phyloP scores from a whole-genome alignment of 768 basidiomycete genomes.

The Ramaria sp. region DNA sequence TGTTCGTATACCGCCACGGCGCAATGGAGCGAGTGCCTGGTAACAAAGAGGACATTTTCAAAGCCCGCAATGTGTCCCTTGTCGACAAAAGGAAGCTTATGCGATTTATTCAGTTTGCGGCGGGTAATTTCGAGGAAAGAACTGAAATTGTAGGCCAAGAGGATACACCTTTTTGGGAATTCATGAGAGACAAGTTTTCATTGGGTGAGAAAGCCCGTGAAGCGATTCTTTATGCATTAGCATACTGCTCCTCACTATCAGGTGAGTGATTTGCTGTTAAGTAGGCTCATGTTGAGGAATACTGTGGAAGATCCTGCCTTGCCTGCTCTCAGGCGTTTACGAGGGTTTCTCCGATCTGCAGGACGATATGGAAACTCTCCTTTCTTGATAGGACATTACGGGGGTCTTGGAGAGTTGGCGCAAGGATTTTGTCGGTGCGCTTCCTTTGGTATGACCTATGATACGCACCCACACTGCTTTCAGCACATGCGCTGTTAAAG shows the following conservation, averaged over 20 bases:
- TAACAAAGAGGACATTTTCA: slow-evolving; percentile 91
- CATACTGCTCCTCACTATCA: slow-evolving; percentile 36
- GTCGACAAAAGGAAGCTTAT: slow-evolving; percentile 85
- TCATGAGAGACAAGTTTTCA: slow-evolving; percentile 52
- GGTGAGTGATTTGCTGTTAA: not conserved
- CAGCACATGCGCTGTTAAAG: slow-evolving; percentile 75
- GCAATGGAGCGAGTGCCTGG: slow-evolving; percentile 60
- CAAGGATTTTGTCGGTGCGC: slow-evolving; percentile 58
- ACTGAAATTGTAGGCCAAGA: slow-evolving; percentile 48
- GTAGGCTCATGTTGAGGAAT: slow-evolving; percentile 5
- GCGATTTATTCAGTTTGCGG: slow-evolving; percentile 81
- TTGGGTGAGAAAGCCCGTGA: slow-evolving; percentile 44
- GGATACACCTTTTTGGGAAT: slow-evolving; percentile 45
- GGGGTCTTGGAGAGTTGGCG: slow-evolving; percentile 82
- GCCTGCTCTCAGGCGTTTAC: slow-evolving; percentile 57
- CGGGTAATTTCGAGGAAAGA: slow-evolving; percentile 58
- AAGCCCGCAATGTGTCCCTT: slow-evolving; percentile 61
- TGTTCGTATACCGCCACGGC: slow-evolving; percentile 43
- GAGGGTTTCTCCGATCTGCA: slow-evolving; percentile 61
- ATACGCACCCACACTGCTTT: not conserved
- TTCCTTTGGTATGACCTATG: not conserved
- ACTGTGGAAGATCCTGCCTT: slow-evolving; percentile 47
- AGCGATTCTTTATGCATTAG: slow-evolving; percentile 69
- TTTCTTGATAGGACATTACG: slow-evolving; percentile 92
- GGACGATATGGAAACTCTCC: slow-evolving; percentile 84